phyloP scores from a whole-genome alignment of 257 asterid species.

The Cinchona pubescens region DNA sequence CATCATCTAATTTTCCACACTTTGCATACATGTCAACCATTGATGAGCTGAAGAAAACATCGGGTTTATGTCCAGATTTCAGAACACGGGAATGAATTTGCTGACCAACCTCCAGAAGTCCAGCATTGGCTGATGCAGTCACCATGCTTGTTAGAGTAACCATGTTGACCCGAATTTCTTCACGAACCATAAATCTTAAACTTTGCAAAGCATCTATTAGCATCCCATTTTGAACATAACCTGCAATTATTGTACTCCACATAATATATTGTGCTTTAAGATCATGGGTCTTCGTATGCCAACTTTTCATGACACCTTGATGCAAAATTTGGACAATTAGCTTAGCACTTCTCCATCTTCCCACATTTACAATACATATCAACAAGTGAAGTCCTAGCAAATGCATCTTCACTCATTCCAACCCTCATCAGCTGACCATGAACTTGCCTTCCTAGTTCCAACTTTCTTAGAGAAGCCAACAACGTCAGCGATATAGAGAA shows the following conservation, averaged over 20 bases:
- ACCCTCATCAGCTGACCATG: conserved; percentile 52
- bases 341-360: conserved; percentile 57
- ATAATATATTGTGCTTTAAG: conserved; percentile 37
- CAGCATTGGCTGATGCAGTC: conserved; percentile 45
- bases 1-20: conserved; percentile 58
- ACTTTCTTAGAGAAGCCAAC: conserved; percentile 44
- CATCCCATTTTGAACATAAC: conserved; percentile 58
- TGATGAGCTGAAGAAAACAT: conserved; percentile 50
- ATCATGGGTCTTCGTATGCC: conserved; percentile 29
- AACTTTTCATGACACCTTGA: not conserved
- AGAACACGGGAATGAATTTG: conserved; percentile 59
- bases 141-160: conserved; percentile 56
- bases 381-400: conserved; percentile 51
- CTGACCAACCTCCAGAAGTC: conserved; percentile 61
- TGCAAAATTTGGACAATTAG: conserved; percentile 35
- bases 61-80: conserved; percentile 51
- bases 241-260: conserved; percentile 63
- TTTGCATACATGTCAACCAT: conserved; percentile 77
- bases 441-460: conserved; percentile 62
- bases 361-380: conserved; percentile 77
- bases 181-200: conserved; percentile 49
- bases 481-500: conserved; percentile 58
- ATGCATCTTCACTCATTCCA: conserved; percentile 45
- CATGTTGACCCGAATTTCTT: conserved; percentile 41
- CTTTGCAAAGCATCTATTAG: conserved; percentile 44